Base-by-base conservation (phyloP, 345 rosid species). In the Viola odorata region DNA sequence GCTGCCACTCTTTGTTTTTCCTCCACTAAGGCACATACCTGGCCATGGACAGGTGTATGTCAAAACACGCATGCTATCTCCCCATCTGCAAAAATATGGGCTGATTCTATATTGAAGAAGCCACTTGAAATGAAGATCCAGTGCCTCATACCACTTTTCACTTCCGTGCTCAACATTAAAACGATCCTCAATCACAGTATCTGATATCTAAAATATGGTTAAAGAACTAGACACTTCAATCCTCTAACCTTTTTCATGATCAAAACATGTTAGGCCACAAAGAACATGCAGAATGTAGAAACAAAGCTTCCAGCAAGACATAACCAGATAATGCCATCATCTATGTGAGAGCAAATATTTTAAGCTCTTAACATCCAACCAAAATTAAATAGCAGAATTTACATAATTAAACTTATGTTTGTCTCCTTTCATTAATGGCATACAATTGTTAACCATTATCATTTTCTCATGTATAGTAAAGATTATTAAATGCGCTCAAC, bases 11-110 rank as follows among this genome's bases (percentile, higher is more conserved):
- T 42, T 60, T 7, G n/a, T n/a, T n/a, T n/a, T 13, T 41, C 41
- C 54, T 62, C 57, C 23, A 45, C 17, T 12, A 53, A 41, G 40
- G n/a, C n/a, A n/a, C n/a, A n/a, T 81, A 92, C 98, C 96, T 67
- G 96, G 91, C 98, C 98, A 87, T n/a, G 97, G 98, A 61, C 83
- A 84, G 57, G 96, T 87, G 78, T 89, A 92, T 39, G 96, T 83
- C 80, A 92, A 78, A 74, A 87, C 98, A 64, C 95, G 97, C 98
- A 91, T 92, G 77, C 77, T 72, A 54, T 86, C 87, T 70, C 96
- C 94, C 97, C 98, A 89, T 78, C 81, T 83, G 61, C 96, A 89
- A 74, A 89, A 92, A 69, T 84, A 92, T 49, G 98, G 98, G 70
- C 98, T 89, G 69, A 92, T 92, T 72, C 84, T 85, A 57, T 78